Conservation (phyloP, 1,284 basidiomycete species). For the Irpex sp. region DNA sequence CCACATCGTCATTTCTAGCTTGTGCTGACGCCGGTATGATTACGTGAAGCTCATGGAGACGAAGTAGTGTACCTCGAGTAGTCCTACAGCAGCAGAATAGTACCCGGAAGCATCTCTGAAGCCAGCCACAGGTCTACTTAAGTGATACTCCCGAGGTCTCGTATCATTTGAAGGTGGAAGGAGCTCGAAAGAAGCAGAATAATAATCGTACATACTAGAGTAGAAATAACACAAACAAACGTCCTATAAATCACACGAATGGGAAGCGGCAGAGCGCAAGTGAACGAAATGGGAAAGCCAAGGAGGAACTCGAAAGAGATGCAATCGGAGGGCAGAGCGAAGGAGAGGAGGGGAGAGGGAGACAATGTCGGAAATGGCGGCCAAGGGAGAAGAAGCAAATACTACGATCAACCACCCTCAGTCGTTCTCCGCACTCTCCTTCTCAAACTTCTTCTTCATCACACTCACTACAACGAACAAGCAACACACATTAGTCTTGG, state of each 20-base stretch:
- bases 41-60: background rate
- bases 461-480: slow-evolving; percentile 52
- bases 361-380: background rate
- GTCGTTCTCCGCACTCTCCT: slow-evolving; percentile 54
- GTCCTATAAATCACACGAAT: background rate
- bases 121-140: too few species aligned
- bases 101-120: too few species aligned
- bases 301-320: background rate
- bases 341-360: background rate
- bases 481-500: background rate
- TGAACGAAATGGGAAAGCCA: background rate
- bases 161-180: too few species aligned
- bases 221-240: slow-evolving; percentile 1
- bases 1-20: slow-evolving; percentile 5
- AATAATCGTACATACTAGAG: background rate
- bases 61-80: too few species aligned
- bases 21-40: background rate
- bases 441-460: slow-evolving; percentile 73
- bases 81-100: too few species aligned
- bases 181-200: background rate
- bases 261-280: background rate
- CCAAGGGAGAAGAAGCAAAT: background rate
- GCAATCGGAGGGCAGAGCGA: background rate
- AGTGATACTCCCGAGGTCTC: too few species aligned
- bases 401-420: slow-evolving; percentile 1